Evolutionary conservation across 1,284 basidiomycete species (phyloP).

Genomic region (Cutaneotrichosporon dermatis): DNA sequence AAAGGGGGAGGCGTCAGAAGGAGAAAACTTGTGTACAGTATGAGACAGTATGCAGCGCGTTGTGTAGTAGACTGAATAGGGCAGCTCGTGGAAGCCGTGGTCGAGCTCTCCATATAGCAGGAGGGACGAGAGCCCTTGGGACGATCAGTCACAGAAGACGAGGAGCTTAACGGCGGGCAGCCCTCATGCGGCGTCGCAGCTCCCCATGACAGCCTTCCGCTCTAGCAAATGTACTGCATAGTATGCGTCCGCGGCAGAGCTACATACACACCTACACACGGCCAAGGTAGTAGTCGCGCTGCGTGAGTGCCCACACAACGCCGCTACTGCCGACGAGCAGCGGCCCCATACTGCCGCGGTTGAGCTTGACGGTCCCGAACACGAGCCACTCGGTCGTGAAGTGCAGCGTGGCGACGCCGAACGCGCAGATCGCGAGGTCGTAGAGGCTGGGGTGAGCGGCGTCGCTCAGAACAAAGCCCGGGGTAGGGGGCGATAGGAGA

Average conservation of each 20-base stretch:
- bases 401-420: conserved; percentile 83
- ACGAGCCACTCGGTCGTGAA: conserved; percentile 80
- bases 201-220: too few relatives aligned
- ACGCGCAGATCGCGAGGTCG: conserved; percentile 79
- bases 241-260: too few relatives aligned
- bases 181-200: too few relatives aligned
- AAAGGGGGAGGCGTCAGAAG: too few relatives aligned
- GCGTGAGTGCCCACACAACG: conserved; percentile 32
- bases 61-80: neutral
- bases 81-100: too few relatives aligned
- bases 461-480: neutral
- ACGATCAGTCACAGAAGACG: too few relatives aligned
- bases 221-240: too few relatives aligned
- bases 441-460: conserved; percentile 61
- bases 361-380: conserved; percentile 70
- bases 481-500: too few relatives aligned
- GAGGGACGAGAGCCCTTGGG: too few relatives aligned
- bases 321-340: conserved; percentile 75
- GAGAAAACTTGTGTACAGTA: neutral
- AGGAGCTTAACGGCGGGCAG: too few relatives aligned
- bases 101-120: too few relatives aligned
- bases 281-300: conserved; percentile 32
- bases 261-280: conserved; percentile 1
- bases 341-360: conserved; percentile 65
- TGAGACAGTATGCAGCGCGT: neutral